A percentile compares a stretch with the other conserved stretches of the same genome.
phyloP scores from a whole-genome alignment of 2,329 filamentous ascomycete genomes.

The Pseudogymnoascus sp. region DNA sequence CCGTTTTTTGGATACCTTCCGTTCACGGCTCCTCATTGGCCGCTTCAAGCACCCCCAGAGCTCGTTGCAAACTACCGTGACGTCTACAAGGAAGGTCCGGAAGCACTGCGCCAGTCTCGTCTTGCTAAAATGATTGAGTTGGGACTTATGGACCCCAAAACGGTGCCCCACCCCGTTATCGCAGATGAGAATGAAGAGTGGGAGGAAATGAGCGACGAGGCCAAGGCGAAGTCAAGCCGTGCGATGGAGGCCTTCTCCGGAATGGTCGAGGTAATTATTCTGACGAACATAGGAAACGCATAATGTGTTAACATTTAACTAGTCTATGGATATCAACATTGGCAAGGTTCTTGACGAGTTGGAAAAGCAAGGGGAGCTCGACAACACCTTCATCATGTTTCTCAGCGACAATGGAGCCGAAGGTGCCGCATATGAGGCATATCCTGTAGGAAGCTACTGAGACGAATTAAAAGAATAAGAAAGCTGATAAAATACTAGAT shows the following conservation, averaged over 20 bases:
- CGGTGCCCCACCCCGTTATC: slow-evolving; percentile 35
- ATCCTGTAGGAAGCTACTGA: slow-evolving; percentile 29
- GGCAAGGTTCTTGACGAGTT: slow-evolving; percentile 39
- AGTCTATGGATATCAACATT: slow-evolving; percentile 35
- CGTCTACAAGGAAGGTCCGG: slow-evolving; percentile 41
- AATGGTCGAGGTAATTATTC: slow-evolving; percentile 32
- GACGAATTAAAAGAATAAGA: slow-evolving; percentile 11
- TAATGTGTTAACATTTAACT: not conserved
- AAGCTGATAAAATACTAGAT: slow-evolving; percentile 20
- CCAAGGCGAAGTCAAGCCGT: slow-evolving; percentile 33
- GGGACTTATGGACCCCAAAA: slow-evolving; percentile 34
- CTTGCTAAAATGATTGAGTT: slow-evolving; percentile 38
- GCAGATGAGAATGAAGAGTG: slow-evolving; percentile 25
- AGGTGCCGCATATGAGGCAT: slow-evolving; percentile 37
- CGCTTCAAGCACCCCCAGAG: slow-evolving; percentile 47
- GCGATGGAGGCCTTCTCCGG: slow-evolving; percentile 43
- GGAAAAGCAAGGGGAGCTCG: slow-evolving; percentile 37
- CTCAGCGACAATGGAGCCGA: slow-evolving; percentile 43
- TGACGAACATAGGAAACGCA: slow-evolving; percentile 27
- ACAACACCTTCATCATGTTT: slow-evolving; percentile 42
- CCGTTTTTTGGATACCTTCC: slow-evolving; percentile 54
- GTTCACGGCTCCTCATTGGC: slow-evolving; percentile 57
- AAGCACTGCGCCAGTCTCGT: slow-evolving; percentile 36
- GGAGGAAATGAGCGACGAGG: slow-evolving; percentile 31
- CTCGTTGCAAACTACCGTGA: slow-evolving; percentile 40